Percentiles rank a stretch among this genome's conserved stretches.
These are phyloP conservation scores for Sclerotiophoma versabilis DNA, from an alignment of 2,329 filamentous ascomycete genomes.

Conservation along the genomic window DNA sequence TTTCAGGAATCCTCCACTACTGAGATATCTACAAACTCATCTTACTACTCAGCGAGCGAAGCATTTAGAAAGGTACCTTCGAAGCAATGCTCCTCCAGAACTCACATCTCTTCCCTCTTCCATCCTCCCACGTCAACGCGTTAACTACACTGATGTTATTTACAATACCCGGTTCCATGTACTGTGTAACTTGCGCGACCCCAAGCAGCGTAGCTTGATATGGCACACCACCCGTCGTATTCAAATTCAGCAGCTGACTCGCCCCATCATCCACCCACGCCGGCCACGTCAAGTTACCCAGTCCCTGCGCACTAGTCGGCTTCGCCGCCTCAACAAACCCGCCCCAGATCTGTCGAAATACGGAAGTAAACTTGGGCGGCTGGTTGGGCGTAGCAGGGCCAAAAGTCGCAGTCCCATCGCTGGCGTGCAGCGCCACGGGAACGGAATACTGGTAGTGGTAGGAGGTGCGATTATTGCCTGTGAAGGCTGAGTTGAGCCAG, in stretches of 20 bases:
- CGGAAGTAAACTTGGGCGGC: background rate
- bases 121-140: constrained; percentile 23
- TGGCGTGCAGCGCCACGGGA: constrained; percentile 26
- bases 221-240: constrained; percentile 1
- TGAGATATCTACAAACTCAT: too few species aligned
- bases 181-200: constrained; percentile 11
- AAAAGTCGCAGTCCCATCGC: constrained; percentile 27
- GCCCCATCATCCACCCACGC: constrained; percentile 4
- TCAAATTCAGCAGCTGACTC: constrained; percentile 6
- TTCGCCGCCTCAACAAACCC: background rate
- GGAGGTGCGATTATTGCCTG: constrained; percentile 1
- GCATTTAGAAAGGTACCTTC: background rate
- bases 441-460: constrained; percentile 34
- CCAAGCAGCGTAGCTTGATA: background rate
- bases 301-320: background rate
- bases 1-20: too few species aligned
- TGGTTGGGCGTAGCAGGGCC: constrained; percentile 21
- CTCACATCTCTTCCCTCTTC: constrained; percentile 21
- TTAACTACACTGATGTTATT: constrained; percentile 16
- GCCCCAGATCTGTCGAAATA: constrained; percentile 5
- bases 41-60: too few species aligned
- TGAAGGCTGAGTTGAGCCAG: constrained; percentile 61
- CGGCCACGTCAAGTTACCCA: background rate
- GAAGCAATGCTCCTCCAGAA: constrained; percentile 1
- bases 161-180: constrained; percentile 15